phyloP scores from a whole-genome alignment of 306 rosid species.

The Astragalus glycyphyllos region DNA sequence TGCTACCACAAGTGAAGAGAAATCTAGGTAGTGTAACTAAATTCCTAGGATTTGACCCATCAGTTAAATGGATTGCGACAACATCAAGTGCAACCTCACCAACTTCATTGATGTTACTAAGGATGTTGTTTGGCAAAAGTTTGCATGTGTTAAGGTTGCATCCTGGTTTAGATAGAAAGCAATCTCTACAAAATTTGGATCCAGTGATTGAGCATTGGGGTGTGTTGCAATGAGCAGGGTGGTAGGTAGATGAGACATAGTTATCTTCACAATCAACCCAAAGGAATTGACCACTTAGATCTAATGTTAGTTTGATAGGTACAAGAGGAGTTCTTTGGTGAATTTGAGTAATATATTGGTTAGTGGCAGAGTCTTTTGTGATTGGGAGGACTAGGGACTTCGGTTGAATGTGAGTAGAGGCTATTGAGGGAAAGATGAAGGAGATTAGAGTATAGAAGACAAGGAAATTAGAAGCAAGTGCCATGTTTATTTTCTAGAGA shows the following conservation, averaged over 20 bases:
- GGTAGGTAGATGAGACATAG: constrained; percentile 54
- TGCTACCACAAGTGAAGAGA: constrained; percentile 48
- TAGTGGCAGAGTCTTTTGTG: constrained; percentile 38
- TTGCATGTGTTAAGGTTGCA: constrained; percentile 53
- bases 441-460: constrained; percentile 19
- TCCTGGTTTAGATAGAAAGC: constrained; percentile 47
- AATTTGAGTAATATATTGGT: constrained; percentile 48
- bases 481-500: constrained; percentile 35
- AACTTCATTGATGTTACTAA: background rate
- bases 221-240: constrained; percentile 48
- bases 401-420: constrained; percentile 40
- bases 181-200: constrained; percentile 28
- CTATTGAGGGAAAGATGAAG: constrained; percentile 34
- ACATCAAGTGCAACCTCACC: constrained; percentile 48
- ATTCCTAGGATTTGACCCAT: constrained; percentile 41
- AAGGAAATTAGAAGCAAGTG: constrained; percentile 25
- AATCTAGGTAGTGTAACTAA: constrained; percentile 34
- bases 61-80: constrained; percentile 46
- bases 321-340: constrained; percentile 57
- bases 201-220: constrained; percentile 49
- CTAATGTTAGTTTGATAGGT: constrained; percentile 55
- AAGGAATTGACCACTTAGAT: constrained; percentile 53
- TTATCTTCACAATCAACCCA: constrained; percentile 52
- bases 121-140: constrained; percentile 42
- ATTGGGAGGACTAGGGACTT: constrained; percentile 54